These are phyloP conservation scores for Aspergillus cavernicola DNA, from an alignment of 495 filamentous ascomycete species.

Conservation along the genomic window DNA sequence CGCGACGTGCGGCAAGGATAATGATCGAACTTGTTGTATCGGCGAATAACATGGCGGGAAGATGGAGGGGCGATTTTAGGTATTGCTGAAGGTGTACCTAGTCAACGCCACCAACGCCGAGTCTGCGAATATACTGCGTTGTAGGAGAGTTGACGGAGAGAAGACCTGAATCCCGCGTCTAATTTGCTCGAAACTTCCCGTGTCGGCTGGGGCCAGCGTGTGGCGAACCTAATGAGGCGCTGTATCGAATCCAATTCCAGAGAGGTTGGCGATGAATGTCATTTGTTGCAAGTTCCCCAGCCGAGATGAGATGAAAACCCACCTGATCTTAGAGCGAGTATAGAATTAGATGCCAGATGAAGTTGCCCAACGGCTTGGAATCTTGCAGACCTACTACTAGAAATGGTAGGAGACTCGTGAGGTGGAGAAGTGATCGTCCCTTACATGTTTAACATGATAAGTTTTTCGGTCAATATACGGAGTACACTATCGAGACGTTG, in stretches of 20 bases:
- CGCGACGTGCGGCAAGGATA: not conserved
- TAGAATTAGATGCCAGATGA: too few relatives aligned
- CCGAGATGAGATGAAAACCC: conserved; percentile 9
- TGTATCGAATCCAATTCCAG: not conserved
- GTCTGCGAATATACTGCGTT: conserved; percentile 6
- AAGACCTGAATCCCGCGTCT: conserved; percentile 6
- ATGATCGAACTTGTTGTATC: not conserved
- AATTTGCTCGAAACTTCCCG: conserved; percentile 21
- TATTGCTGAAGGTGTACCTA: not conserved
- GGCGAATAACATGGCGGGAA: not conserved
- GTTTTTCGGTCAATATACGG: too few relatives aligned
- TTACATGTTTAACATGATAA: not conserved
- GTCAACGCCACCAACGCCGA: conserved; percentile 8
- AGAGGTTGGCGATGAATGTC: not conserved
- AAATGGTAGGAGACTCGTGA: not conserved
- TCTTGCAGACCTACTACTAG: not conserved
- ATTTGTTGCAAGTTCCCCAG: conserved; percentile 1
- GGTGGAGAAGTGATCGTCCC: not conserved
- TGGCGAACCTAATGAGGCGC: not conserved
- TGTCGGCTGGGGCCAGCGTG: conserved; percentile 2
- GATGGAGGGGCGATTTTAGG: not conserved
- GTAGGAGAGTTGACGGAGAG: not conserved
- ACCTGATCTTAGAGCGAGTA: conserved; percentile 1
- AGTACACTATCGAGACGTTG: too few relatives aligned
- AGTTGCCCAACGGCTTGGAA: not conserved